Percentiles rank a stretch among this genome's conserved stretches.
phyloP scores from a whole-genome alignment of 164 flowering plant species.

The Magnolia sinica region DNA sequence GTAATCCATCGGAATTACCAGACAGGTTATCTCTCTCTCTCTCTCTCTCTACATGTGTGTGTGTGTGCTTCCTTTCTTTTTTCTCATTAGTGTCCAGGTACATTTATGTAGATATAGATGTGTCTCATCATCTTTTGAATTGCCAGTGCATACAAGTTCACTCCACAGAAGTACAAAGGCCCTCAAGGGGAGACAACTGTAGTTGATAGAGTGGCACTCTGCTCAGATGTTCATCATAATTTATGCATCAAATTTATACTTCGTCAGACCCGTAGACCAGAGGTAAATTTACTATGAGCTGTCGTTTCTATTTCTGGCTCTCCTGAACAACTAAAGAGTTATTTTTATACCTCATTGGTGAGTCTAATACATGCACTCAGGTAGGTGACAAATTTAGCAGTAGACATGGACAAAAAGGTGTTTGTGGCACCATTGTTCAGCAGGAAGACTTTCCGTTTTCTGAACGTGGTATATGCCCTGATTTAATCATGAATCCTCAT shows the following conservation, averaged over 20 bases:
- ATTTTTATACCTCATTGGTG: background rate
- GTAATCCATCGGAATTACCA: conserved; percentile 29
- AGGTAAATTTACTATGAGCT: conserved; percentile 33
- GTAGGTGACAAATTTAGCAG: conserved; percentile 98
- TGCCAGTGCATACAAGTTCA: conserved; percentile 48
- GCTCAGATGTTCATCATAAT: conserved; percentile 44
- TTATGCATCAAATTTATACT: conserved; percentile 58
- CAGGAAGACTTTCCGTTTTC: conserved; percentile 98
- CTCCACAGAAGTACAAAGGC: conserved; percentile 49
- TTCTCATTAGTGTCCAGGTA: background rate
- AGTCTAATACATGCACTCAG: conserved; percentile 24
- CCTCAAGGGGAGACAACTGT: conserved; percentile 72
- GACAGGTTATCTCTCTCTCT: conserved; percentile 42
- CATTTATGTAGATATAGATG: background rate
- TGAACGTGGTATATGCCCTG: conserved; percentile 94
- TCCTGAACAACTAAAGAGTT: background rate
- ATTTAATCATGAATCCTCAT: conserved; percentile 99
- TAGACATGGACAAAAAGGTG: conserved; percentile 99
- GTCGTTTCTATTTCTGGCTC: background rate
- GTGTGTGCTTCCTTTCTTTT: background rate
- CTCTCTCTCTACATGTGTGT: no score
- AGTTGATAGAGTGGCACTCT: conserved; percentile 78
- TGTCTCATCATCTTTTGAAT: conserved; percentile 5
- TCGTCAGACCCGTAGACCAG: conserved; percentile 92
- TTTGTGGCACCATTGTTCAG: conserved; percentile 84